phyloP scores from a whole-genome alignment of 1,284 basidiomycete genomes.

The Pterulicium gracile region DNA sequence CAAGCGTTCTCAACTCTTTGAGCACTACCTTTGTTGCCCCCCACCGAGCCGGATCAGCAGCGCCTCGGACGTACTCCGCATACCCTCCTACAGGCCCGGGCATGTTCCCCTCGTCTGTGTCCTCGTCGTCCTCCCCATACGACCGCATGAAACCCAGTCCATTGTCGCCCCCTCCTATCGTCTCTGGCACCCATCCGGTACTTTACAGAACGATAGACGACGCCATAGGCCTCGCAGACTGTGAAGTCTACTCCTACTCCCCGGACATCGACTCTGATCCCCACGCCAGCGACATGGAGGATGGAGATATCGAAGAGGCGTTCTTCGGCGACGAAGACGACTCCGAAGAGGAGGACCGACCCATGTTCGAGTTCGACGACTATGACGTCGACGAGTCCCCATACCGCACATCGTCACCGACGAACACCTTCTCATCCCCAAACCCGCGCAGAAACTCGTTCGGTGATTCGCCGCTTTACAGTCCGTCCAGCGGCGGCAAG shows the following conservation, averaged over 20 bases:
- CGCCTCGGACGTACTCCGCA: slow-evolving; percentile 69
- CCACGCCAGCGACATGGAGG: slow-evolving; percentile 75
- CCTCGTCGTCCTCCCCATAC: slow-evolving; percentile 58
- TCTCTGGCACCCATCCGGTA: slow-evolving; percentile 66
- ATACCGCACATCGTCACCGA: slow-evolving; percentile 15
- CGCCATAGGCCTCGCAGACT: slow-evolving; percentile 83
- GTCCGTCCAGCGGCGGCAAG: slow-evolving; percentile 18
- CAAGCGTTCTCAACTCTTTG: slow-evolving; percentile 69
- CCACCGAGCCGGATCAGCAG: slow-evolving; percentile 48
- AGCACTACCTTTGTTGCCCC: slow-evolving; percentile 69
- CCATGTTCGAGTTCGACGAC: slow-evolving; percentile 63
- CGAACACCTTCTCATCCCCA: background rate
- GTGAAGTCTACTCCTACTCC: slow-evolving; percentile 91
- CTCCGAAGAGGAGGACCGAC: slow-evolving; percentile 51
- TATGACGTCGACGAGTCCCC: slow-evolving; percentile 52
- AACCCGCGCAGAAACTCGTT: background rate
- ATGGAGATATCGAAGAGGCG: slow-evolving; percentile 61
- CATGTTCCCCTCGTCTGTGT: slow-evolving; percentile 63
- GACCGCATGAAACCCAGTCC: slow-evolving; percentile 47
- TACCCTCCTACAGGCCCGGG: slow-evolving; percentile 66
- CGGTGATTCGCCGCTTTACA: slow-evolving; percentile 18
- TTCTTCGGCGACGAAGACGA: slow-evolving; percentile 49
- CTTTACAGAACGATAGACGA: slow-evolving; percentile 86
- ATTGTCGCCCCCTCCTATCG: slow-evolving; percentile 52
- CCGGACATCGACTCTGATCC: slow-evolving; percentile 95